Evolutionary conservation across 257 asterid genomes (phyloP), one percentile per base, ranked within the genome.

Genomic region (Paraleonurus japonicus): DNA sequence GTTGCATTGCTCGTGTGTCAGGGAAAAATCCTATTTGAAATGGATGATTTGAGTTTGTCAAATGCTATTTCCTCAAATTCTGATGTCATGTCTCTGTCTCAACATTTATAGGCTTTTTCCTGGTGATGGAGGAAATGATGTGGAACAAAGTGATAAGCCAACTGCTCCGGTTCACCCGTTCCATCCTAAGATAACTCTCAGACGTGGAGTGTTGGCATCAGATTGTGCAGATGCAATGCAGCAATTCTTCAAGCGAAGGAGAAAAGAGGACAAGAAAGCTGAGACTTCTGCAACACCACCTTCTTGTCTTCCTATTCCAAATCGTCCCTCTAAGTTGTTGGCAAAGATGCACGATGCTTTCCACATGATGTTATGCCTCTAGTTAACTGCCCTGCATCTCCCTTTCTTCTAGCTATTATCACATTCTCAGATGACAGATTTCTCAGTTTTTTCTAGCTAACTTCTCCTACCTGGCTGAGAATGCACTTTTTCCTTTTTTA

Each of bases 221-320:
- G 98, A 92, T n/a, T 92, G 99, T 81, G 97, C 96, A 60, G 96
- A 87, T 15, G 77, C 85, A 10, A 95, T 95, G 98, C 97, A 92
- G 71, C 92, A 88, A 43, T 95, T 95, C 82, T 92, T 95, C 68
- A 94, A 79, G 73, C 83, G 82, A 2, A 85, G 98, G 81, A 85
- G 99, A 80, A 89, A 85, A 73, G 84, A 84, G 73, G 92, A 86
- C 22, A 81, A 79, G 77, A 86, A 88, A 76, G 60, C 83, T 0
- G 84, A 83, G 8, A 68, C 90, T 41, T 22, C 88, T 17, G 4
- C 89, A 7, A 1, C 74, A 26, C 48, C 89, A 32, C 83, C 96
- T 28, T 74, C 99, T 3, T 66, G 92, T 78, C 90, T 85, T 74
- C 86, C 93, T 20, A 53, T 88, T 65, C 32, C 87, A 1, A 83